Evolutionary conservation across 2,329 filamentous ascomycete genomes (phyloP).

Genomic region (Hymenoscyphus infarciens): DNA sequence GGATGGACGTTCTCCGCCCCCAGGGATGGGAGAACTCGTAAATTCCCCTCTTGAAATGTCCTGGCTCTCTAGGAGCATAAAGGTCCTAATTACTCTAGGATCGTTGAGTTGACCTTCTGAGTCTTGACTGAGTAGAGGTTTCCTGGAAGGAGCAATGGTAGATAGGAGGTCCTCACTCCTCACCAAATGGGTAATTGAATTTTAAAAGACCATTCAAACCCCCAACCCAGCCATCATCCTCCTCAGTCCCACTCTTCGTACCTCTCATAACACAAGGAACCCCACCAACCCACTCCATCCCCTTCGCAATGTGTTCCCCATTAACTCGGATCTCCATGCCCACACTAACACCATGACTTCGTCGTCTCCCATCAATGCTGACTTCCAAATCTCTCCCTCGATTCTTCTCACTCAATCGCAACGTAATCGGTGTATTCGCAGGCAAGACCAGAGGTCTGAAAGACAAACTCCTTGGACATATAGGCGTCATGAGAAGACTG

Average conservation of each 20-base stretch:
- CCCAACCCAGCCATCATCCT: conserved; percentile 94
- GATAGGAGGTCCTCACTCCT: conserved; percentile 31
- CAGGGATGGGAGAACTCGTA: too few species aligned
- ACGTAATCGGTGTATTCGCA: conserved; percentile 75
- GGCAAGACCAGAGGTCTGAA: conserved; percentile 91
- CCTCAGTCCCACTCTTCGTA: conserved; percentile 45
- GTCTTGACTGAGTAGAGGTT: too few species aligned
- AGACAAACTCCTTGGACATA: conserved; percentile 86
- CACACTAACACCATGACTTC: conserved; percentile 61
- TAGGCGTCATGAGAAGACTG: conserved; percentile 85
- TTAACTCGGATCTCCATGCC: conserved; percentile 86
- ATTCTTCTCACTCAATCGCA: conserved; percentile 79
- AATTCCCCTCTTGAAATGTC: too few species aligned
- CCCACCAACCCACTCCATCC: conserved; percentile 62
- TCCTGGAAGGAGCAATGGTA: background rate
- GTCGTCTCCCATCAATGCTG: conserved; percentile 71
- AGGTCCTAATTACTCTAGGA: too few species aligned
- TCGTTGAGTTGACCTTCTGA: too few species aligned
- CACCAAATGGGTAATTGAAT: conserved; percentile 96
- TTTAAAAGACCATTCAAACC: conserved; percentile 90
- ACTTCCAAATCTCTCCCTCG: conserved; percentile 73
- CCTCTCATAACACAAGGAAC: conserved; percentile 87
- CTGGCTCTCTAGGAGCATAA: too few species aligned
- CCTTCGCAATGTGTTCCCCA: conserved; percentile 69
- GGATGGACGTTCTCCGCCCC: too few species aligned